Base-by-base conservation (phyloP, 208 protist species). In the Crithidia sp. region DNA sequence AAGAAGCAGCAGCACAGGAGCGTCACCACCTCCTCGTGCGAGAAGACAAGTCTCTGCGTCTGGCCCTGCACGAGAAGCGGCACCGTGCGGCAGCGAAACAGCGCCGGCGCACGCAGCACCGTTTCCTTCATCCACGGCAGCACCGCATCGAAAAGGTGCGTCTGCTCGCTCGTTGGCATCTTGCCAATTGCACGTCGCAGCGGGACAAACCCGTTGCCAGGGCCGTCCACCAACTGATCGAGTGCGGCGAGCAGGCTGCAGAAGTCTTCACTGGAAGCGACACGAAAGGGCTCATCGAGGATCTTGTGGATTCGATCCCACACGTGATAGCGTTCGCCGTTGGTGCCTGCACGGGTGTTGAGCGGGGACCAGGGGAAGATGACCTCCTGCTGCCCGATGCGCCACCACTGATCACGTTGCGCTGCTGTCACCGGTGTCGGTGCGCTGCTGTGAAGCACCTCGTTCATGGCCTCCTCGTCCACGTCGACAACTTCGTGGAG, bases 1-100 rank as follows among this genome's bases (percentile, higher is more conserved):
- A 93, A 93, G 71, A 95, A 92, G 64, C 68, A 72, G 67, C 86
- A 92, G 54, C 75, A 80, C 67, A 89, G 47, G 7, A 92, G 74
- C 53, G 69, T 77, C 54, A 77, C 58, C 5, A 58, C 67, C 62
- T 95, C 78, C 4, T 77, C 66, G 65, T 79, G 37, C 2, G 68
- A 77, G 14, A 92, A 49, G 28, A 81, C 52, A 0, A 90, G 45
- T 5, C 55, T 59, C 14, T 52, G 59, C 28, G 72, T 85, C 9
- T 57, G 50, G 28, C 76, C 67, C 50, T 85, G 76, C 8, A 60
- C 52, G 17, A 89, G 75, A 3, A 90, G 56, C 0, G 72, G 63
- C 28, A 87, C 13, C 0, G 47, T 55, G 19, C 76, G 65, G 12
- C 28, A 16, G 3, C 59, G 12, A 56, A 92, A 80, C 19, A 75